Base-by-base conservation (phyloP, 345 rosid species). In the Gossypium longicalyx region DNA sequence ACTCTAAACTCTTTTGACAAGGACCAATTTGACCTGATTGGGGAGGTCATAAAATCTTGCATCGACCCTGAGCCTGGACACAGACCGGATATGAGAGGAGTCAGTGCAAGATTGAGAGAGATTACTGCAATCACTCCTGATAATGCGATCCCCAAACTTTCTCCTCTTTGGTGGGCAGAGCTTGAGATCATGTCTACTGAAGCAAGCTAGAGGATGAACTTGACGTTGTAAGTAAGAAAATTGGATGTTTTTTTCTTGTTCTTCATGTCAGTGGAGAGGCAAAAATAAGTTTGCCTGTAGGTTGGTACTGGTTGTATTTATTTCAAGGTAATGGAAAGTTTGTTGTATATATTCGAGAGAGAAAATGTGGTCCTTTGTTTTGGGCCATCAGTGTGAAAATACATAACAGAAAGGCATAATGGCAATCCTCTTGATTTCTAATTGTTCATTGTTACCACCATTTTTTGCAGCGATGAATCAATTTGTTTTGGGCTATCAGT, bases 151-250 rank as follows among this genome's bases (percentile, higher is more conserved):
- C 98, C 99, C 0, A 90, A 89, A 82, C 44, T 93, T 19, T 90
- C 98, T 45, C 97, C 99, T 75, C 93, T 95, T 70, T 95, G 99
- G 99, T 95, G 99, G 99, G 99, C 97, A 27, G 98, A 95, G 56
- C 85, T 93, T 43, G 98, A 95, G 86, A 87, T 95, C 77, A 58
- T 89, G 83, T 89, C 98, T 2, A 61, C 87, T 1, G 89, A 86
- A 22, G 90, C 82, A 58, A 77, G 51, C 67, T 87, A 77, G 73
- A 70, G 13, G 29, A 16, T 25, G 75, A 66, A 60, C 29, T 44
- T 68, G 49, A 64, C 48, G 38, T 20, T 78, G 72, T 51, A 77
- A 62, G 75, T 52, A 82, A 15, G 51, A 67, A 61, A 45, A 60
- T 15, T 9, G 48, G 74, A 58, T 71, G 58, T 34, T 67, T 48